These are phyloP conservation scores for Mycena vitilis DNA, from an alignment of 768 basidiomycete genomes.

Conservation along the genomic window DNA sequence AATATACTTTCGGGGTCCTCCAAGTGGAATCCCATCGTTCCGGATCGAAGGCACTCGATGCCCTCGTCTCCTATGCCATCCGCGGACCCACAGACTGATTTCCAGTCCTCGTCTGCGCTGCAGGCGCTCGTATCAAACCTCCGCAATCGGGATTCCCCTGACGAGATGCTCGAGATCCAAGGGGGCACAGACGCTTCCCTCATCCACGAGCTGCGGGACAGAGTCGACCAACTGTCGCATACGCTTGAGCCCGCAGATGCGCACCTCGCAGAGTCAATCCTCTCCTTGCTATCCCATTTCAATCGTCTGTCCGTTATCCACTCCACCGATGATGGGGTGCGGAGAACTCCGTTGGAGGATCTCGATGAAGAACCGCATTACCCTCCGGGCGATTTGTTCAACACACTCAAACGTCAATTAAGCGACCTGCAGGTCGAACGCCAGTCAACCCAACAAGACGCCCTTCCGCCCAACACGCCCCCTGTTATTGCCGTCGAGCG, in stretches of 20 bases:
- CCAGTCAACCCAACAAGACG: slow-evolving; percentile 54
- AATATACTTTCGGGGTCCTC: slow-evolving; percentile 69
- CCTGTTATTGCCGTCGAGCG: slow-evolving; percentile 67
- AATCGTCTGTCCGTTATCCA: slow-evolving; percentile 67
- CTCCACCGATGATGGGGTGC: slow-evolving; percentile 32
- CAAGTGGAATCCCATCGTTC: slow-evolving; percentile 66
- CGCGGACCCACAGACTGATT: slow-evolving; percentile 42
- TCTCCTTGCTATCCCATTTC: slow-evolving; percentile 76
- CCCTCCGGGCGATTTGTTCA: slow-evolving; percentile 58
- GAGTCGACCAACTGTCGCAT: slow-evolving; percentile 61
- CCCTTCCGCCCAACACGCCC: slow-evolving; percentile 50
- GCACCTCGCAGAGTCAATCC: slow-evolving; percentile 73
- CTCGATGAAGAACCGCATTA: slow-evolving; percentile 11
- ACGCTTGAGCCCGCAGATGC: slow-evolving; percentile 64
- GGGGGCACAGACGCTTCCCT: slow-evolving; percentile 61
- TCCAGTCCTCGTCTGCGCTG: slow-evolving; percentile 60
- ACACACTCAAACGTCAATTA: slow-evolving; percentile 74
- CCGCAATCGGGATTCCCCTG: slow-evolving; percentile 57
- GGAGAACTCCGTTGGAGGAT: slow-evolving; percentile 19
- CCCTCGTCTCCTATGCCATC: slow-evolving; percentile 55
- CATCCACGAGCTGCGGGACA: slow-evolving; percentile 67
- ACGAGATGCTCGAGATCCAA: slow-evolving; percentile 61
- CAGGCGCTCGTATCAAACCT: slow-evolving; percentile 73
- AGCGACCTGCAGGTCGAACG: slow-evolving; percentile 74
- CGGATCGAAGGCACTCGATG: slow-evolving; percentile 72